These are phyloP conservation scores for Tuber borchii DNA, from an alignment of 495 filamentous ascomycete genomes.

Conservation along the genomic window DNA sequence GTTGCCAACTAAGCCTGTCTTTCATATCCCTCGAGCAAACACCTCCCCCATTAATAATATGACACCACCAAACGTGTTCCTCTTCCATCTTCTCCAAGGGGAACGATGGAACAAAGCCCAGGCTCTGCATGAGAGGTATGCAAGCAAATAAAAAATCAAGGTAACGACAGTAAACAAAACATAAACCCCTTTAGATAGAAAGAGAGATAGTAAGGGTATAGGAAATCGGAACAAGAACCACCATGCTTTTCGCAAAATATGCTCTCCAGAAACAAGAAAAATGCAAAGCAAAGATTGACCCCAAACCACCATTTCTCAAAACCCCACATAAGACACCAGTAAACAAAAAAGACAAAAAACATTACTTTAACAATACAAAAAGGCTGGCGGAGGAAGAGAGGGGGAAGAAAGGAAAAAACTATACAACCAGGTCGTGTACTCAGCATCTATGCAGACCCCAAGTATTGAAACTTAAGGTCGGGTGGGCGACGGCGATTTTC, in stretches of 20 bases:
- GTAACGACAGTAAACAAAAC: conserved; percentile 17
- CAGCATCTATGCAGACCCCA: not conserved
- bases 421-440: conserved; percentile 7
- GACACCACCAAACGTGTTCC: conserved; percentile 5
- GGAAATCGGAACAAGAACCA: conserved; percentile 1
- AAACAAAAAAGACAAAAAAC: not conserved
- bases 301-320: not conserved
- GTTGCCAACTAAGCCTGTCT: not conserved
- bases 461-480: not conserved
- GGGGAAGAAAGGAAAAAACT: conserved; percentile 7
- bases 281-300: not conserved
- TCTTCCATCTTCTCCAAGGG: conserved; percentile 4
- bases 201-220: not conserved
- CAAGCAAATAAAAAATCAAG: conserved; percentile 5
- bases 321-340: not conserved
- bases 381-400: not conserved
- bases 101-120: not conserved
- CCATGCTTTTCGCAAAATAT: conserved; percentile 12
- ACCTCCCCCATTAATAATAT: not conserved
- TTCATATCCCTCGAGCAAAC: not conserved
- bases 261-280: conserved; percentile 8
- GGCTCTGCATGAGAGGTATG: conserved; percentile 1
- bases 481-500: not conserved
- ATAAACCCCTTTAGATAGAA: not conserved
- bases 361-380: not conserved